Evolutionary conservation across 305 asterid species (phyloP).

Genomic region (Vinca major): DNA sequence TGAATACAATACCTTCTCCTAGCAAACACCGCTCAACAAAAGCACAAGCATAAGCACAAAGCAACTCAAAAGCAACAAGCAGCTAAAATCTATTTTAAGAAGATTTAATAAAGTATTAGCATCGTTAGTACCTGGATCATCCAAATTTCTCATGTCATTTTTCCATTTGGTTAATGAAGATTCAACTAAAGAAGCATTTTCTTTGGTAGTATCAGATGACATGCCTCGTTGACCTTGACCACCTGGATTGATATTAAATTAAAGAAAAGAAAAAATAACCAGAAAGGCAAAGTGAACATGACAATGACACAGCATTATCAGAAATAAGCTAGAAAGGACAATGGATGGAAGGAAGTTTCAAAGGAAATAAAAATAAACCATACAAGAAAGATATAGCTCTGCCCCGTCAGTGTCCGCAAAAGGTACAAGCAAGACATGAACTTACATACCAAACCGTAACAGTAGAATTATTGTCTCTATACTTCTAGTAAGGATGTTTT

Average conservation of each 20-base stretch:
- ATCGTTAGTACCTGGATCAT: constrained; percentile 43
- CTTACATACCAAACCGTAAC: not conserved
- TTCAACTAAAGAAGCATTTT: constrained; percentile 24
- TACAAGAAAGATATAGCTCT: not conserved
- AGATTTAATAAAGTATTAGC: constrained; percentile 17
- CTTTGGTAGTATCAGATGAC: constrained; percentile 48
- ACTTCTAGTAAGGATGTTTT: not conserved
- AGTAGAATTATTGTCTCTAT: not conserved
- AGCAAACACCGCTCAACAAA: not conserved
- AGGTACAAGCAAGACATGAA: not conserved
- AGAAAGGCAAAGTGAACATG: constrained; percentile 15
- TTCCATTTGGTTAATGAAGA: no score
- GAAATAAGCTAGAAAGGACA: not conserved
- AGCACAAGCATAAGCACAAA: constrained; percentile 14
- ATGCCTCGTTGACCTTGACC: constrained; percentile 27
- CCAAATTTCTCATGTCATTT: constrained; percentile 33
- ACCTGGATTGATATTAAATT: no score
- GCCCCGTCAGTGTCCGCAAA: not conserved
- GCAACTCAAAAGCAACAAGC: not conserved
- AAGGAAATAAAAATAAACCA: not conserved
- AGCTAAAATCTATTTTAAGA: not conserved
- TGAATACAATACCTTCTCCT: not conserved
- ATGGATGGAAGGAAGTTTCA: not conserved
- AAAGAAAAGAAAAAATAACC: not conserved
- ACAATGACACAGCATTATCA: not conserved